Conservation (phyloP, 257 asterid species). For the Lithospermum erythrorhizon region DNA sequence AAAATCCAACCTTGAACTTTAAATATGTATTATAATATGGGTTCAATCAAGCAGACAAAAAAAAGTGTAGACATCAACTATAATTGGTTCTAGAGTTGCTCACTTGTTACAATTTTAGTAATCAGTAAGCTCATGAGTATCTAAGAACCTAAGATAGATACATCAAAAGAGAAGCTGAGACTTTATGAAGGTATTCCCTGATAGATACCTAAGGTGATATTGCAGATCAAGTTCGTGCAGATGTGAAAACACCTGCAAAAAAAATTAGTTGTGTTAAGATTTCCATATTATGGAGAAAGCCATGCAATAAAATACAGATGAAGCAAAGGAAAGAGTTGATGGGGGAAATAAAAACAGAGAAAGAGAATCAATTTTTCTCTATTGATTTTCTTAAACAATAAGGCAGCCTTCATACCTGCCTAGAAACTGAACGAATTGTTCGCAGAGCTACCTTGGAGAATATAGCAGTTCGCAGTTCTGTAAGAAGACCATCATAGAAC, state of each 20-base stretch:
- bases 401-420: constrained; percentile 44
- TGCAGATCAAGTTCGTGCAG: constrained; percentile 86
- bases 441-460: constrained; percentile 94
- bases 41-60: too few species aligned
- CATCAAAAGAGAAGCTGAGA: constrained; percentile 2
- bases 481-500: constrained; percentile 10
- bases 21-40: too few species aligned
- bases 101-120: too few species aligned
- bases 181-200: neutral
- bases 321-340: neutral
- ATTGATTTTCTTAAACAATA: neutral
- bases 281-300: neutral
- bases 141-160: neutral
- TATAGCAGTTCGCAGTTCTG: constrained; percentile 90
- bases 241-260: constrained; percentile 87
- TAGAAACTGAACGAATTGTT: constrained; percentile 85
- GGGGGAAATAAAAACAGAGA: neutral
- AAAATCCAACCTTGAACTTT: too few species aligned
- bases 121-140: too few species aligned
- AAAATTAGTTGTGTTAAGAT: constrained; percentile 11
- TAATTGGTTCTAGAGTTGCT: too few species aligned
- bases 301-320: constrained; percentile 3
- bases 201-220: constrained; percentile 83
- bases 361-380: neutral
- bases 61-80: too few species aligned